Evolutionary conservation across 257 asterid species (phyloP).

Genomic region (Misopates orontium): DNA sequence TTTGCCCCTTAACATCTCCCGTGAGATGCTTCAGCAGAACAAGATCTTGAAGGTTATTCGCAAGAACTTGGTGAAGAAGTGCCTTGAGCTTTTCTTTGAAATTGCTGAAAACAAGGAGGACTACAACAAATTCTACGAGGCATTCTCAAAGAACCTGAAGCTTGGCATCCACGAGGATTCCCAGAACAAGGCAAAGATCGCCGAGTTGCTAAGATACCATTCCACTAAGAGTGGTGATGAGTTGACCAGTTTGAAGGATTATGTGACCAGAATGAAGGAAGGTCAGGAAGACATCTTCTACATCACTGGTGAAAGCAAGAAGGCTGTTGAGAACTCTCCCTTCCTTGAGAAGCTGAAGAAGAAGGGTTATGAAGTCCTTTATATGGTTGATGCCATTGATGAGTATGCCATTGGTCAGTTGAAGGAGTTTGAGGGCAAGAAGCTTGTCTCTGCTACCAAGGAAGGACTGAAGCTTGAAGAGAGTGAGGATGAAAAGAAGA

Average conservation of each 20-base stretch:
- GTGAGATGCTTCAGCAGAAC: conserved; percentile 65
- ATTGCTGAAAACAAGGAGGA: conserved; percentile 74
- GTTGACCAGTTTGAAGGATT: conserved; percentile 65
- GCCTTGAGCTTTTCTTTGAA: conserved; percentile 66
- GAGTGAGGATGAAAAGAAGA: conserved; percentile 57
- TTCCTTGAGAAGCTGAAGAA: conserved; percentile 69
- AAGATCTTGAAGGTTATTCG: conserved; percentile 70
- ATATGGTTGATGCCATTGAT: conserved; percentile 68
- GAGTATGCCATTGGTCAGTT: conserved; percentile 61
- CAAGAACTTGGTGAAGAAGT: conserved; percentile 73
- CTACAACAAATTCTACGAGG: conserved; percentile 61
- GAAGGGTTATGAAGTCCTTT: conserved; percentile 64
- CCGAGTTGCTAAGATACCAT: conserved; percentile 56
- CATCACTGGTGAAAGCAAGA: conserved; percentile 68
- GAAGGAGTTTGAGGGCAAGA: conserved; percentile 67
- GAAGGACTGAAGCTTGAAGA: conserved; percentile 68
- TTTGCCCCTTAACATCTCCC: conserved; percentile 64
- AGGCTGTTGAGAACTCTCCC: conserved; percentile 76
- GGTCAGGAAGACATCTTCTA: conserved; percentile 60
- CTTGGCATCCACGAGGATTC: conserved; percentile 69
- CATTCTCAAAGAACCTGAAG: conserved; percentile 67
- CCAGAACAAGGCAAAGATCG: conserved; percentile 52
- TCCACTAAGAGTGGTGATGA: conserved; percentile 69
- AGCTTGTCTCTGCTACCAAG: conserved; percentile 66
- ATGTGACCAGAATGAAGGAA: conserved; percentile 73